phyloP scores from a whole-genome alignment of 768 basidiomycete species.

The Peribolospora kevripleyi region DNA sequence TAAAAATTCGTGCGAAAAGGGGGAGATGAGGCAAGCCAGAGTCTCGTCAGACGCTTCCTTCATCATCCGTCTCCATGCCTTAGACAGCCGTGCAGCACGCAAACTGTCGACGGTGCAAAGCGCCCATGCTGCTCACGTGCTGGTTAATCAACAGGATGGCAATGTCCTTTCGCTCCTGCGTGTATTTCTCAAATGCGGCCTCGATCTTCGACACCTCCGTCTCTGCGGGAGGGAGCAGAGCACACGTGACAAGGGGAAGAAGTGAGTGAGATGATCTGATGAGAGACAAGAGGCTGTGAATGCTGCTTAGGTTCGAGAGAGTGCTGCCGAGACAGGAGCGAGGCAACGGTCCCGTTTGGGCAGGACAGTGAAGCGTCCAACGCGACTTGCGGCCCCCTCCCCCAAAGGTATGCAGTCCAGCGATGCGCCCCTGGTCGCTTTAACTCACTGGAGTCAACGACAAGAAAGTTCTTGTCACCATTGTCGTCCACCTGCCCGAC shows the following conservation, averaged over 20 bases:
- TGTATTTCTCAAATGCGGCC: constrained; percentile 77
- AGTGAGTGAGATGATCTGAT: background rate
- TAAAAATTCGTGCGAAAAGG: constrained; percentile 16
- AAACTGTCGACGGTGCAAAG: background rate
- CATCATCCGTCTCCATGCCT: background rate
- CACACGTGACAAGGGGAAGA: background rate
- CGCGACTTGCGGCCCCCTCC: background rate
- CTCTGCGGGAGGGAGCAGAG: constrained; percentile 28
- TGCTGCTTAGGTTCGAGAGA: too few species aligned
- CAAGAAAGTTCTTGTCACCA: constrained; percentile 92
- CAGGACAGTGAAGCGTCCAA: background rate
- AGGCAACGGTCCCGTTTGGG: background rate
- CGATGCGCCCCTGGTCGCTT: background rate
- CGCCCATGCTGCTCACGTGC: constrained; percentile 37
- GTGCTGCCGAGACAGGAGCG: background rate
- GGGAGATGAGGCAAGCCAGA: background rate
- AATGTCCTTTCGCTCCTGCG: constrained; percentile 62
- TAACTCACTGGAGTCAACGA: constrained; percentile 73
- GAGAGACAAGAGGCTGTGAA: background rate
- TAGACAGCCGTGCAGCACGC: too few species aligned
- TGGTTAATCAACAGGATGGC: constrained; percentile 96
- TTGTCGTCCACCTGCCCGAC: constrained; percentile 72
- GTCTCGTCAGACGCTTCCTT: background rate
- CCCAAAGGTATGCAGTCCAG: background rate
- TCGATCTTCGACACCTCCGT: constrained; percentile 80